Conservation (phyloP, 1,284 basidiomycete species). For the Fomitopsis betulina region DNA sequence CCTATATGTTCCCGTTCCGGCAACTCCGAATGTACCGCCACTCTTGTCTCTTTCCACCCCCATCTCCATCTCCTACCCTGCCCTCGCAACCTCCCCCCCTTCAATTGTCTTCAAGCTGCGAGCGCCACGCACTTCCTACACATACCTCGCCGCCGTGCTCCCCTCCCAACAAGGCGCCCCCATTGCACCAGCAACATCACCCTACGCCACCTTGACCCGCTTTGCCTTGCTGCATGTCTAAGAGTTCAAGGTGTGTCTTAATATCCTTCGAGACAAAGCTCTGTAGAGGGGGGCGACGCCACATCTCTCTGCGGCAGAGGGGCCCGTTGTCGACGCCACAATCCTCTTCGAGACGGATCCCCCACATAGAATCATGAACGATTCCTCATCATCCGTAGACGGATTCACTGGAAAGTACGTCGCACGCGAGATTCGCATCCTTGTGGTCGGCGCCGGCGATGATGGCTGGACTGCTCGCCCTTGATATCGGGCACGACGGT, state of each 20-base stretch:
- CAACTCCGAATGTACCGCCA: background rate
- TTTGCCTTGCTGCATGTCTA: background rate
- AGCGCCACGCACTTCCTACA: background rate
- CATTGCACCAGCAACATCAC: background rate
- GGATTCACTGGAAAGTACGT: no score
- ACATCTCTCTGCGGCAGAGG: no score
- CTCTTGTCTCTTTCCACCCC: background rate
- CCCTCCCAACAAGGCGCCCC: background rate
- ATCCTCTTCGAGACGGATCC: no score
- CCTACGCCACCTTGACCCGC: background rate
- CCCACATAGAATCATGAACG: no score
- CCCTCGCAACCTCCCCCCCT: background rate
- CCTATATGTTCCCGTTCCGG: background rate
- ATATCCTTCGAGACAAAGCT: background rate
- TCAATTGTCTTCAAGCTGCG: background rate
- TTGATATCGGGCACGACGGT: no score
- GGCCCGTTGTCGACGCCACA: no score
- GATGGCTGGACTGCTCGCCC: no score
- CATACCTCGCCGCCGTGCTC: background rate
- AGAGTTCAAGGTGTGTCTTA: background rate
- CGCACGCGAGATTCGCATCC: no score
- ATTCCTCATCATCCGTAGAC: no score
- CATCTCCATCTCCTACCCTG: background rate
- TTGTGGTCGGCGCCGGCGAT: no score
- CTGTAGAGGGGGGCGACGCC: no score